phyloP scores from a whole-genome alignment of 768 basidiomycete genomes.

The Pholiota molesta region DNA sequence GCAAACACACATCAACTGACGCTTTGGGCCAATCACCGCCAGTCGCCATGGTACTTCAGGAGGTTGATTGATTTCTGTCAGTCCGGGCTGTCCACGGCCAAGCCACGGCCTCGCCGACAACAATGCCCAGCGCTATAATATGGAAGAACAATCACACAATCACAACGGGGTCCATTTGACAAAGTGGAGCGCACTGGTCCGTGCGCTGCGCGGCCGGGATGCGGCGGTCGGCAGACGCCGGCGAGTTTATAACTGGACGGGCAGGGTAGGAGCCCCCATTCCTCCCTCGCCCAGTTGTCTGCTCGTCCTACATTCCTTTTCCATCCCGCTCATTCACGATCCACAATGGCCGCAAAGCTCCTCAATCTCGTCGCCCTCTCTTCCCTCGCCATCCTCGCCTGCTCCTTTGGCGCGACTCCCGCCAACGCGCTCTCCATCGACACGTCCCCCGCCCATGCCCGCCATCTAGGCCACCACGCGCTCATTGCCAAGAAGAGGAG shows the following conservation, averaged over 20 bases:
- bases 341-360: slow-evolving; percentile 52
- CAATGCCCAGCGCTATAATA: background rate
- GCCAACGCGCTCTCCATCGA: slow-evolving; percentile 58
- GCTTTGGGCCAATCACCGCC: slow-evolving; percentile 21
- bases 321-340: slow-evolving; percentile 28
- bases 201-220: background rate
- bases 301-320: slow-evolving; percentile 25
- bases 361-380: slow-evolving; percentile 62
- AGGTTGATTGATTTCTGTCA: slow-evolving; percentile 12
- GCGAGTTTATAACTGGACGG: slow-evolving; percentile 1
- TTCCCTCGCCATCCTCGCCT: slow-evolving; percentile 57
- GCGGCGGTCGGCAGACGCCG: slow-evolving; percentile 3
- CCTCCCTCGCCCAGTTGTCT: slow-evolving; percentile 9
- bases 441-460: slow-evolving; percentile 37
- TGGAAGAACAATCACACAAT: no score
- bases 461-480: slow-evolving; percentile 49
- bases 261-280: background rate
- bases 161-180: no score
- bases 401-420: slow-evolving; percentile 47
- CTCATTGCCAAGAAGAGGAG: slow-evolving; percentile 56
- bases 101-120: background rate
- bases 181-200: background rate
- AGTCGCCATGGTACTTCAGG: slow-evolving; percentile 44
- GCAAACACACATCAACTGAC: slow-evolving; percentile 37
- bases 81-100: background rate